Evolutionary conservation across 2,329 filamentous ascomycete species (phyloP).

Genomic region (Cercospora citrullina): DNA sequence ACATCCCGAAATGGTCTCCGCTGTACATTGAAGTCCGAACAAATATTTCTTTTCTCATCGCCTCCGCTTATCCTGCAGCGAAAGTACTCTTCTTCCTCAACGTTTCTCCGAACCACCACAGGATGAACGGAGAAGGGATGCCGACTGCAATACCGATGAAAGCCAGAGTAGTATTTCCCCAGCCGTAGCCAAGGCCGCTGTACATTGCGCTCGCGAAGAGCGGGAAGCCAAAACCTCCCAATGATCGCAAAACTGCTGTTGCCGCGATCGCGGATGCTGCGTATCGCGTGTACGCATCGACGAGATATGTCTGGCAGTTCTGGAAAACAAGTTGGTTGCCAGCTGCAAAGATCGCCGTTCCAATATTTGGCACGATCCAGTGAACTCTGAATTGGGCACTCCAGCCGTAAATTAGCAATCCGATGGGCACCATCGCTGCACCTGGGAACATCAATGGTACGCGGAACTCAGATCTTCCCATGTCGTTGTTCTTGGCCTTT

Average conservation of each 20-base stretch:
- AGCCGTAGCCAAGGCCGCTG: slow-evolving; percentile 48
- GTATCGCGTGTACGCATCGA: slow-evolving; percentile 55
- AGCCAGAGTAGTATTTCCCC: slow-evolving; percentile 57
- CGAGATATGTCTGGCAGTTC: slow-evolving; percentile 62
- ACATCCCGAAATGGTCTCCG: not conserved
- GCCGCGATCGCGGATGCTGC: slow-evolving; percentile 56
- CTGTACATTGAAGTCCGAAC: not conserved
- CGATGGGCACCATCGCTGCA: slow-evolving; percentile 54
- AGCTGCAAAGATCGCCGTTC: slow-evolving; percentile 55
- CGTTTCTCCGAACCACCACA: slow-evolving; percentile 46
- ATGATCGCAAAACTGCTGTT: slow-evolving; percentile 56
- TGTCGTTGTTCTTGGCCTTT: slow-evolving; percentile 41
- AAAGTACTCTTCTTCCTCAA: slow-evolving; percentile 41
- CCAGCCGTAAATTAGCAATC: slow-evolving; percentile 62
- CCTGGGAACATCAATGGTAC: slow-evolving; percentile 58
- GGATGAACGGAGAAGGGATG: slow-evolving; percentile 50
- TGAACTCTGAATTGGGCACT: slow-evolving; percentile 53
- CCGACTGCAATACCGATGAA: slow-evolving; percentile 57
- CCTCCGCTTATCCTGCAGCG: slow-evolving; percentile 33
- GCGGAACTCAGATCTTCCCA: slow-evolving; percentile 46
- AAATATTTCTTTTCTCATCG: not conserved
- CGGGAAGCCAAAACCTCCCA: slow-evolving; percentile 61
- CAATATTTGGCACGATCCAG: slow-evolving; percentile 63
- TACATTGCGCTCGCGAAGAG: slow-evolving; percentile 60
- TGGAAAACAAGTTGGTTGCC: slow-evolving; percentile 60